Evolutionary conservation across 352 stramenopile species (phyloP), one percentile per base, ranked within the genome.

Genomic region (Globisporangium canariense): DNA sequence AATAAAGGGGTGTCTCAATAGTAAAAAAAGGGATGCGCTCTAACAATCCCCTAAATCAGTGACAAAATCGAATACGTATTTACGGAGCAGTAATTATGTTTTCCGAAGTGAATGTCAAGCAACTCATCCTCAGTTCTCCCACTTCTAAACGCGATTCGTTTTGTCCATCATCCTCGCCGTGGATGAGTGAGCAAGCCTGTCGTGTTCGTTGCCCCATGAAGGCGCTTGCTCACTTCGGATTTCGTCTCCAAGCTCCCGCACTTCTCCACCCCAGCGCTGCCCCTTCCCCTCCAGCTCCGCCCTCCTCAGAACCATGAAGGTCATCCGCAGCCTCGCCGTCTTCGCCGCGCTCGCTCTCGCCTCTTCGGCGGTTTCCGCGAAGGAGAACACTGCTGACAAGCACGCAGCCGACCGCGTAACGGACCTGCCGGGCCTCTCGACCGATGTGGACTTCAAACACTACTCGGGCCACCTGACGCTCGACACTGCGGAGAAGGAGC

Each of bases 391-490:
- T 41, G 36, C 9, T 11, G 63, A 62, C 58, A 66, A 53, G 45
- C 79, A 89, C 60, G 79, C 79, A 7, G 79, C 80, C 45, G 71
- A 86, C 38, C 58, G 83, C 59, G 72, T 92, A 50, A 79, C 60
- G 50, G 25, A 69, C 50, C 71, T 93, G 46, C 81, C 83, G 0
- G 77, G 78, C 10, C 73, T 89, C 36, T 62, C 67, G 9, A 66
- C 57, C 9, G 57, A 77, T 34, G 65, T 84, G 11, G 59, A 66
- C 49, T 90, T 93, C 73, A 86, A 90, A 59, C 84, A 93, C 58
- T 93, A 91, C 68, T 68, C 80, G 3, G 82, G 78, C 6, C 82
- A 84, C 58, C 30, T 91, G 36, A 53, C 83, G 55, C 70, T 90
- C 13, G 36, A 77, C 45, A 76, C 70, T 18, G 66, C 78, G 54